Evolutionary conservation across 2,329 filamentous ascomycete genomes (phyloP).

Genomic region (Pseudophaeomoniella oleicola): DNA sequence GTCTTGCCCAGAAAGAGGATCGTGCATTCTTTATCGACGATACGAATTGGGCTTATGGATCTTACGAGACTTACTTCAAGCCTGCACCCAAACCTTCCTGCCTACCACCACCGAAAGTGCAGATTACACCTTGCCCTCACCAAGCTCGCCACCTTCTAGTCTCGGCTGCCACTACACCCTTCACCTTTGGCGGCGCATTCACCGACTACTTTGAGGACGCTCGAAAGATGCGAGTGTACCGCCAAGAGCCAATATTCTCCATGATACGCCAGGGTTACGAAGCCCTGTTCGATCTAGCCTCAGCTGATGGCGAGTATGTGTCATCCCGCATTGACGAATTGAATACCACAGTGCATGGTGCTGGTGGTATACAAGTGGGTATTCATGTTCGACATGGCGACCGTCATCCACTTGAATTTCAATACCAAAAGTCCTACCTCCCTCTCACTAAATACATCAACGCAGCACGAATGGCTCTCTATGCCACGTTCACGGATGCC

Average conservation of each 20-base stretch:
- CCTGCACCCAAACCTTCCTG: slow-evolving; percentile 46
- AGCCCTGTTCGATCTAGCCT: slow-evolving; percentile 51
- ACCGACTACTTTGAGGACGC: slow-evolving; percentile 36
- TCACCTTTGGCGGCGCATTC: slow-evolving; percentile 49
- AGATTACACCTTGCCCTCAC: slow-evolving; percentile 68
- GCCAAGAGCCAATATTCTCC: slow-evolving; percentile 48
- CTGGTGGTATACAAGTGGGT: slow-evolving; percentile 46
- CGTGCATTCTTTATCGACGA: slow-evolving; percentile 76
- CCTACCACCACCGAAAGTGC: slow-evolving; percentile 54
- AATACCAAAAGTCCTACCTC: slow-evolving; percentile 65
- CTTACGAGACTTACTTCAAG: slow-evolving; percentile 58
- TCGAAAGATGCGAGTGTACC: slow-evolving; percentile 33
- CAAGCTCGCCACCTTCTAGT: slow-evolving; percentile 62
- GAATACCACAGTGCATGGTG: slow-evolving; percentile 24
- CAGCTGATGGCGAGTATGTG: slow-evolving; percentile 53
- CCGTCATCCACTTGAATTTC: slow-evolving; percentile 58
- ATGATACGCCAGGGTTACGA: slow-evolving; percentile 58
- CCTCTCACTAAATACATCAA: slow-evolving; percentile 55
- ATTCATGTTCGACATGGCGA: slow-evolving; percentile 73
- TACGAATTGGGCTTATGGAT: slow-evolving; percentile 67
- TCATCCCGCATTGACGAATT: slow-evolving; percentile 43
- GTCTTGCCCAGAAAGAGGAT: slow-evolving; percentile 58
- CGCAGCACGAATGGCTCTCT: slow-evolving; percentile 24
- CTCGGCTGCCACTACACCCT: slow-evolving; percentile 50
- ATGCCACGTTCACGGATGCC: slow-evolving; percentile 7